A percentile compares a stretch with the other conserved stretches of the same genome.
These are phyloP conservation scores for Globisporangium perplexum DNA, from an alignment of 352 stramenopile species.

Conservation along the genomic window DNA sequence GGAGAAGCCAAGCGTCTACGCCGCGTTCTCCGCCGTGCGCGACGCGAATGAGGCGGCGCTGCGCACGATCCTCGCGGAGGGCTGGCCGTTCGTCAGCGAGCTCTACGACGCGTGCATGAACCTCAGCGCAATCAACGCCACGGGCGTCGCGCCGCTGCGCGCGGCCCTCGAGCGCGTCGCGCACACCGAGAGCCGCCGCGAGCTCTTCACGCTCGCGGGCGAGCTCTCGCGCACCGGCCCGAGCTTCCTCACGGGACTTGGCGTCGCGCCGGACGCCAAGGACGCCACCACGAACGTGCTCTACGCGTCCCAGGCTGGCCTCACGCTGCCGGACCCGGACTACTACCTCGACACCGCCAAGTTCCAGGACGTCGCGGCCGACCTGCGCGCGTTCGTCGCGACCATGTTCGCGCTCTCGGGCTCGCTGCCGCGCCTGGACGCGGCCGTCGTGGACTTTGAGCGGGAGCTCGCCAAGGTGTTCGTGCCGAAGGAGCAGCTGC, in stretches of 20 bases:
- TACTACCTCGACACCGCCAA: slow-evolving; percentile 91
- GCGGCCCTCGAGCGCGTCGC: slow-evolving; percentile 32
- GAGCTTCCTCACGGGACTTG: slow-evolving; percentile 76
- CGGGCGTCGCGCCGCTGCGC: slow-evolving; percentile 28
- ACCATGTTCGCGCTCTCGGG: slow-evolving; percentile 67
- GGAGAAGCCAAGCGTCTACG: slow-evolving; percentile 19
- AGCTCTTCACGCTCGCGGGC: slow-evolving; percentile 49
- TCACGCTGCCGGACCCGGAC: slow-evolving; percentile 86
- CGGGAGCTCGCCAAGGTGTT: slow-evolving; percentile 69
- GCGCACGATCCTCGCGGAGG: slow-evolving; percentile 21
- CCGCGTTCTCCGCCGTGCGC: slow-evolving; percentile 19
- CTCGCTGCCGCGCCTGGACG: slow-evolving; percentile 21
- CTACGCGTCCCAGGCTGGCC: slow-evolving; percentile 76
- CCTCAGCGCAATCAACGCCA: slow-evolving; percentile 37
- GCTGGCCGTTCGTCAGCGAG: slow-evolving; percentile 54
- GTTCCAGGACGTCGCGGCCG: slow-evolving; percentile 62
- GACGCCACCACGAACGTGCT: slow-evolving; percentile 78
- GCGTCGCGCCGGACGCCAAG: slow-evolving; percentile 72
- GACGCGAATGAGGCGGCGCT: slow-evolving; percentile 26
- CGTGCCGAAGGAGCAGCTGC: slow-evolving; percentile 86
- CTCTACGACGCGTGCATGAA: slow-evolving; percentile 66
- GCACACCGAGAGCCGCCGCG: slow-evolving; percentile 19
- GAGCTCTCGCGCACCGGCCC: slow-evolving; percentile 47
- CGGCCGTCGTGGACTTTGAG: slow-evolving; percentile 85
- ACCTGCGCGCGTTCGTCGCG: slow-evolving; percentile 75